A percentile compares a stretch with the other conserved stretches of the same genome.
phyloP scores from a whole-genome alignment of 345 rosid genomes.

The Syzygium grande region DNA sequence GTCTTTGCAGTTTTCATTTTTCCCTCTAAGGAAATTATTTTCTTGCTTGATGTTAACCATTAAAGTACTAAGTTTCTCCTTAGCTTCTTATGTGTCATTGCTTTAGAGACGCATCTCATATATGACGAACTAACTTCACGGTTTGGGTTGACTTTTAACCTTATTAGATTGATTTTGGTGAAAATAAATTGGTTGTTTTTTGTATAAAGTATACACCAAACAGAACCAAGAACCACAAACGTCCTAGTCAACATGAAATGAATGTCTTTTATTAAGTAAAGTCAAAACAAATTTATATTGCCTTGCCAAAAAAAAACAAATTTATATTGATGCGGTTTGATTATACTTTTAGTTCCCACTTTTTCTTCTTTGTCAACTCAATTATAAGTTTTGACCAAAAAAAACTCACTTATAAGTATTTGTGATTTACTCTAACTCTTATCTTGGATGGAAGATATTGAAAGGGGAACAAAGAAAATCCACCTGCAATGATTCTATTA shows the following conservation, averaged over 20 bases:
- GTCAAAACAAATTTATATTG: no score
- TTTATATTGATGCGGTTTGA: neutral
- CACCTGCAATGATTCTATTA: neutral
- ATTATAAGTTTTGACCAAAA: no score
- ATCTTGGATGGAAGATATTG: neutral
- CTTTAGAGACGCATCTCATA: neutral
- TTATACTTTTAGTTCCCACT: neutral
- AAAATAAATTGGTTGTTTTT: neutral
- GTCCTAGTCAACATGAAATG: neutral
- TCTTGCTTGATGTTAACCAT: neutral
- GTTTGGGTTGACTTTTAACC: neutral
- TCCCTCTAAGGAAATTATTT: neutral
- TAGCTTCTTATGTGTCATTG: neutral
- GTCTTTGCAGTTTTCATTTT: neutral
- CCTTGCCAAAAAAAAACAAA: no score
- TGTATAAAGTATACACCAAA: neutral
- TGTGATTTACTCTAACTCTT: neutral
- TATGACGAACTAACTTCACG: neutral
- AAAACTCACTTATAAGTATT: no score
- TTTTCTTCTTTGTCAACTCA: neutral
- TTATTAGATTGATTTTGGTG: neutral
- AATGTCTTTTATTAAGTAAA: neutral
- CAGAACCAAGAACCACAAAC: neutral
- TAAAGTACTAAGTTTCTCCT: neutral
- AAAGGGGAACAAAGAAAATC: neutral